Evolutionary conservation across 208 protist species (phyloP).

Genomic region (Acanthamoeba rhysodes): DNA sequence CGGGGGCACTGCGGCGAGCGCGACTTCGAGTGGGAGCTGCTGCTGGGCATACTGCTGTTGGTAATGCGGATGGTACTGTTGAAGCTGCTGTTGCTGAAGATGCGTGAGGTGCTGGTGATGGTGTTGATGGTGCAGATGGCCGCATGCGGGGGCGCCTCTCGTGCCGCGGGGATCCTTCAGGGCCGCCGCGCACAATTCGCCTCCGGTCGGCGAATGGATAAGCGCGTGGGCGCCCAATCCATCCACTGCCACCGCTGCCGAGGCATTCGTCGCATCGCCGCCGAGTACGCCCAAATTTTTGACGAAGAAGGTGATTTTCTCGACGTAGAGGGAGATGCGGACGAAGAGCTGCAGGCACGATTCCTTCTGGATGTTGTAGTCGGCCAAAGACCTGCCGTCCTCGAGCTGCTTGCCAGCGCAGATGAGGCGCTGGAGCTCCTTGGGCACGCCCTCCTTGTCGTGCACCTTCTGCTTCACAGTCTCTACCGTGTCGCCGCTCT

Average conservation of each 20-base stretch:
- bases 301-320: constrained; percentile 13
- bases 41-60: neutral
- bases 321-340: constrained; percentile 9
- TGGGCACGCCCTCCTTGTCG: constrained; percentile 98
- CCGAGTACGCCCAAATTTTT: neutral
- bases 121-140: constrained; percentile 3
- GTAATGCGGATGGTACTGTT: neutral
- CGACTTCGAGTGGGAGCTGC: constrained; percentile 9
- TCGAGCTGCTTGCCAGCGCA: constrained; percentile 96
- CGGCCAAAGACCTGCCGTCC: constrained; percentile 93
- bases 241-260: neutral
- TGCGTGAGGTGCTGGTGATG: neutral
- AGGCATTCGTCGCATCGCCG: neutral
- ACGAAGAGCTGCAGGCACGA: constrained; percentile 84
- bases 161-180: neutral
- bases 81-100: neutral
- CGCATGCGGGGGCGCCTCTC: neutral
- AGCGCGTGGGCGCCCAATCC: neutral
- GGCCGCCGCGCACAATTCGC: neutral
- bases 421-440: constrained; percentile 96
- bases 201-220: neutral
- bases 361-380: constrained; percentile 92
- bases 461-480: constrained; percentile 99
- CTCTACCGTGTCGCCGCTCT: constrained; percentile 97
- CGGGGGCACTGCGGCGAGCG: neutral